phyloP scores from a whole-genome alignment of 192 early-diverging fungal genomes.

The Lunasporangiospora selenospora region DNA sequence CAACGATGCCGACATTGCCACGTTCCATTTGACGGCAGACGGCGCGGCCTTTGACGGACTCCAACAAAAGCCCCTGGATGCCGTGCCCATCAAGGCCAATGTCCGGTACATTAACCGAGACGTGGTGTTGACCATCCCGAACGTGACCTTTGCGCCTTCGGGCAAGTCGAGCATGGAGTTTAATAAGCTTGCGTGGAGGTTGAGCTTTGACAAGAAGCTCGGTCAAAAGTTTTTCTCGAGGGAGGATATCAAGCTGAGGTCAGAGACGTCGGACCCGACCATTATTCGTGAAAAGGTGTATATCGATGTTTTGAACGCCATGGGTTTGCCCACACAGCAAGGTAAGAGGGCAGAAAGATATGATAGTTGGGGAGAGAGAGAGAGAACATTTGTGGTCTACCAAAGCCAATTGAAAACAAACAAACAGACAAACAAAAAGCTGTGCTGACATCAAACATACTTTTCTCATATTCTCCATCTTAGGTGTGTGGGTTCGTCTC shows the following conservation, averaged over 20 bases:
- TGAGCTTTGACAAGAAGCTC: slow-evolving; percentile 1
- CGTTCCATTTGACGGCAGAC: slow-evolving; percentile 10
- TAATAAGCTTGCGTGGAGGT: slow-evolving; percentile 17
- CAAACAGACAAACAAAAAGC: no score
- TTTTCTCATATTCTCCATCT: no score
- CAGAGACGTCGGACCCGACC: slow-evolving; percentile 39
- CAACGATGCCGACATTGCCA: slow-evolving; percentile 10
- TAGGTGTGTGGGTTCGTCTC: slow-evolving; percentile 18
- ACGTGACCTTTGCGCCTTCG: slow-evolving; percentile 5
- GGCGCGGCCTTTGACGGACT: not conserved
- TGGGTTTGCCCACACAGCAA: slow-evolving; percentile 32
- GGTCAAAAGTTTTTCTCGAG: slow-evolving; percentile 19
- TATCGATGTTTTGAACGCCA: slow-evolving; percentile 32
- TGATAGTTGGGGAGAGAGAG: no score
- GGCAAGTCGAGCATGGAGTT: slow-evolving; percentile 39
- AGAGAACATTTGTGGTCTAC: no score
- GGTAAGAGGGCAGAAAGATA: no score
- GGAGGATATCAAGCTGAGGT: slow-evolving; percentile 29
- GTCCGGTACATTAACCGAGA: slow-evolving; percentile 16
- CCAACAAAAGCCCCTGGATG: not conserved
- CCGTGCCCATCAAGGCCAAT: not conserved
- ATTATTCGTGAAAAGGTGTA: slow-evolving; percentile 49
- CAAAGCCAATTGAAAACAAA: no score
- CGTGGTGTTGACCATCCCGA: not conserved
- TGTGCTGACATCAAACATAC: no score